Conservation (phyloP, 2,329 filamentous ascomycete genomes). For the Epicoccum nigrum region DNA sequence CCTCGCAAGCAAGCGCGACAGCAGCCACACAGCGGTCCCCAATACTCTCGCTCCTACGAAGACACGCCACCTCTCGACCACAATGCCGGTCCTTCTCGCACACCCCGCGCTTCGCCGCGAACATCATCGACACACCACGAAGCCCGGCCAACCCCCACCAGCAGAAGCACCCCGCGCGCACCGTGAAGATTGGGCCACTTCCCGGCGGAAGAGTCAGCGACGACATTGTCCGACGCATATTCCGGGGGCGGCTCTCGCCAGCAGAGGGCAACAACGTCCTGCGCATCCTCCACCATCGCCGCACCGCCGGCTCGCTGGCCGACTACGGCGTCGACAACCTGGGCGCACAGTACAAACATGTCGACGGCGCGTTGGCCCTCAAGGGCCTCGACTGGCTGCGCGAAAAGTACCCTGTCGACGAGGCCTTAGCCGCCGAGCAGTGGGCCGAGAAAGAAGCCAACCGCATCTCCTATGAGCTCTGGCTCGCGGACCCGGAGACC, state of each 20-base stretch:
- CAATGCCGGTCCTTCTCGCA: slow-evolving; percentile 36
- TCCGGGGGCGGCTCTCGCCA: slow-evolving; percentile 36
- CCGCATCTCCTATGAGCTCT: slow-evolving; percentile 46
- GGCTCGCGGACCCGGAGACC: slow-evolving; percentile 46
- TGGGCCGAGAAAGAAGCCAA: slow-evolving; percentile 50
- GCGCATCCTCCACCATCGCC: slow-evolving; percentile 48
- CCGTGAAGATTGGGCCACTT: slow-evolving; percentile 41
- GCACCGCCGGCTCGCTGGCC: slow-evolving; percentile 47
- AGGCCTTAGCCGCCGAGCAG: slow-evolving; percentile 47
- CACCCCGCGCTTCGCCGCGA: slow-evolving; percentile 31
- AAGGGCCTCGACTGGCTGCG: slow-evolving; percentile 47
- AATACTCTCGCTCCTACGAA: slow-evolving; percentile 30
- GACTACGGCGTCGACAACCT: slow-evolving; percentile 49
- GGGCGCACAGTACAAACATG: slow-evolving; percentile 34
- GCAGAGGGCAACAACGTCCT: slow-evolving; percentile 45
- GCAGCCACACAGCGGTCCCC: slow-evolving; percentile 18
- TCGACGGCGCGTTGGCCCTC: slow-evolving; percentile 35
- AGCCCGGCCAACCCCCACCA: slow-evolving; percentile 24
- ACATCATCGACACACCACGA: slow-evolving; percentile 33
- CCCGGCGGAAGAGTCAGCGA: slow-evolving; percentile 37
- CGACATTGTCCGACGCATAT: slow-evolving; percentile 36
- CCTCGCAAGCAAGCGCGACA: slow-evolving; percentile 21
- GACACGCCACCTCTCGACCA: slow-evolving; percentile 9
- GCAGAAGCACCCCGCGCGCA: slow-evolving; percentile 33
- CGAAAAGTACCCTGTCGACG: slow-evolving; percentile 46